phyloP scores from a whole-genome alignment of 768 basidiomycete species.

The Trametes elegans region DNA sequence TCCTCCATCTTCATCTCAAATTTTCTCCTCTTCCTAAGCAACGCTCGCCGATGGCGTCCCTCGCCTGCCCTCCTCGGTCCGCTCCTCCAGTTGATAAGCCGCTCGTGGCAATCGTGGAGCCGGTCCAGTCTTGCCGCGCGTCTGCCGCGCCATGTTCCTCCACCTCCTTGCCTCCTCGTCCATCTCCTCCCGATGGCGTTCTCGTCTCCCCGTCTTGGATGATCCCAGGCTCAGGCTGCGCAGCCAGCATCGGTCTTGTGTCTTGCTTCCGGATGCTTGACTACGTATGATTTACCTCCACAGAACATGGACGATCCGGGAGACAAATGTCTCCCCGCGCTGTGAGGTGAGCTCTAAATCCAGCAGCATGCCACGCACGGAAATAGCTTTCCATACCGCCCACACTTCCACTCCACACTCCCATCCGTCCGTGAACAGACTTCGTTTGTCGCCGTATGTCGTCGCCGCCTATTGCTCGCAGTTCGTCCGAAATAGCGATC shows the following conservation, averaged over 20 bases:
- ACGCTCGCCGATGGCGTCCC: not conserved
- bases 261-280: not conserved
- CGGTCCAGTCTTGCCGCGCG: slow-evolving; percentile 1
- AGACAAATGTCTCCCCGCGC: not conserved
- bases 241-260: not conserved
- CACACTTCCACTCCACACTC: slow-evolving; percentile 9
- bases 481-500: slow-evolving; percentile 1
- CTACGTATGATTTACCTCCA: slow-evolving; percentile 3
- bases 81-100: slow-evolving; percentile 11
- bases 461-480: not conserved
- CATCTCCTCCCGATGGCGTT: not conserved
- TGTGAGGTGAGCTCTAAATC: slow-evolving; percentile 5
- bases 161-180: not conserved
- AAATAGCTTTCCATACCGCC: not conserved
- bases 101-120: slow-evolving; percentile 1
- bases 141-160: slow-evolving; percentile 8
- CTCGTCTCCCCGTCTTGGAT: not conserved
- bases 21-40: slow-evolving; percentile 3
- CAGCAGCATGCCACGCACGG: slow-evolving; percentile 4
- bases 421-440: not conserved
- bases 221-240: not conserved
- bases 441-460: slow-evolving; percentile 1
- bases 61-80: slow-evolving; percentile 3
- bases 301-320: not conserved
- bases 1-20: slow-evolving; percentile 1